Evolutionary conservation across 2,329 filamentous ascomycete genomes (phyloP), one percentile per base, ranked within the genome.

Genomic region (Rosellinia necatrix): DNA sequence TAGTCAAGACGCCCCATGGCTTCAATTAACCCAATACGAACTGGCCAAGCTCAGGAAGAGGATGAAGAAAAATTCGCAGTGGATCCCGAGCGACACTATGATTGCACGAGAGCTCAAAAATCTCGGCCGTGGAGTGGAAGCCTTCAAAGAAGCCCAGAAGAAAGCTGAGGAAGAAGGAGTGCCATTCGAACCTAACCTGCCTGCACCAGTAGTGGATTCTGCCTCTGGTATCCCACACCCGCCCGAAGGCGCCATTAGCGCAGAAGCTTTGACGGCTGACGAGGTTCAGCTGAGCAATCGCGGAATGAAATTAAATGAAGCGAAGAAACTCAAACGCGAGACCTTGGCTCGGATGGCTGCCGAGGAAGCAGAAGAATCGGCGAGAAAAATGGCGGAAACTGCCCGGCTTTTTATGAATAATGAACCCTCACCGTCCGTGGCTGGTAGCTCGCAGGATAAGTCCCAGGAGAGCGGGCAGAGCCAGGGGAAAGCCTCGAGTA

Each of bases 61-160:
- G 15, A 94, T 94, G 90, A 94, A 94, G 81, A 94, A 94, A 79
- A 94, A 94, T 67, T 88, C 90, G 0, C 87, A 90, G 4, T 94
- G 90, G 90, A 86, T 84, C 2, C 90, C 90, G 0, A 92, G 89
- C 60, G 88, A 91, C 65, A 92, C 90, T 0, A 94, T 94, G 90
- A 90, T 93, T 61, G 84, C 88, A 13, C 81, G 90, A 25, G 90
- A 93, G 72, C 81, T 94, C 1, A 89, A 89, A 69, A 78, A 79
- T 17, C 80, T 91, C 15, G 86, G 86, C 1, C 85, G 90, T 40
- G 86, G 86, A 2, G 78, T 84, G 13, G 85, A 87, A 49, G 82
- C 82, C 6, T 88, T 82, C 64, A 78, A 76, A 38, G 78, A 78
- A 40, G 86, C 87, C 6, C 85, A 86, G 73, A 81, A 81, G 65